These are phyloP conservation scores for Phytophthora hibernalis DNA, from an alignment of 352 stramenopile species.

Conservation along the genomic window DNA sequence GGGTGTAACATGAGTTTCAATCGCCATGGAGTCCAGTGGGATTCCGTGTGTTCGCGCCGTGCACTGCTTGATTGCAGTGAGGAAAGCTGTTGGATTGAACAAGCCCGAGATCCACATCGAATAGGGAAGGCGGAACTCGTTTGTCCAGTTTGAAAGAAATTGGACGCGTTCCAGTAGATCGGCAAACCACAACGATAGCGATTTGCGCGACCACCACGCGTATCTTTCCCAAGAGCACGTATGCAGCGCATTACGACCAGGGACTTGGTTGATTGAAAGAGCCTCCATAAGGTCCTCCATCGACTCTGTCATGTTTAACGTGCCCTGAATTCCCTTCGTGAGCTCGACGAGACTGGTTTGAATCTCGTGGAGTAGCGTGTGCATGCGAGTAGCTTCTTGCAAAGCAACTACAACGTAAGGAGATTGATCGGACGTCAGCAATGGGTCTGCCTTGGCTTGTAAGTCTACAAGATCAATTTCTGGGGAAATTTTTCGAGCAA, in stretches of 20 bases:
- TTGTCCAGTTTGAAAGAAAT: conserved; percentile 75
- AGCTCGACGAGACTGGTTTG: conserved; percentile 69
- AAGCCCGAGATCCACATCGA: conserved; percentile 86
- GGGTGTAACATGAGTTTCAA: conserved; percentile 94
- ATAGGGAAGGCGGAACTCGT: conserved; percentile 73
- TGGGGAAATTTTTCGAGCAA: conserved; percentile 65
- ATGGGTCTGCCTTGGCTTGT: conserved; percentile 56
- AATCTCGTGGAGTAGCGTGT: conserved; percentile 69
- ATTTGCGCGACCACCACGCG: conserved; percentile 90
- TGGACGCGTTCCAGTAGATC: conserved; percentile 80
- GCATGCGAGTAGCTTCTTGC: conserved; percentile 83
- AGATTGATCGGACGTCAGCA: conserved; percentile 68
- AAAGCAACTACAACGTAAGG: conserved; percentile 88
- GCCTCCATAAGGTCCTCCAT: conserved; percentile 90
- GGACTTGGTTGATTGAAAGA: conserved; percentile 78
- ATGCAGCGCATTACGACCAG: conserved; percentile 74
- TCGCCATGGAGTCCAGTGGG: conserved; percentile 93
- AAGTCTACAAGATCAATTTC: conserved; percentile 69
- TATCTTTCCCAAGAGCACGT: conserved; percentile 78
- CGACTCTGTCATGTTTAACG: conserved; percentile 88
- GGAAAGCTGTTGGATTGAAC: conserved; percentile 86
- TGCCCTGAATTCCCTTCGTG: conserved; percentile 83
- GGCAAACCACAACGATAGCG: conserved; percentile 77
- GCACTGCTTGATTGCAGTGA: conserved; percentile 87
- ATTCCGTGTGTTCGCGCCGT: conserved; percentile 87